These are phyloP conservation scores for Chlamydomonas reinhardtii DNA, from an alignment of 163 green algal species.

Conservation along the genomic window DNA sequence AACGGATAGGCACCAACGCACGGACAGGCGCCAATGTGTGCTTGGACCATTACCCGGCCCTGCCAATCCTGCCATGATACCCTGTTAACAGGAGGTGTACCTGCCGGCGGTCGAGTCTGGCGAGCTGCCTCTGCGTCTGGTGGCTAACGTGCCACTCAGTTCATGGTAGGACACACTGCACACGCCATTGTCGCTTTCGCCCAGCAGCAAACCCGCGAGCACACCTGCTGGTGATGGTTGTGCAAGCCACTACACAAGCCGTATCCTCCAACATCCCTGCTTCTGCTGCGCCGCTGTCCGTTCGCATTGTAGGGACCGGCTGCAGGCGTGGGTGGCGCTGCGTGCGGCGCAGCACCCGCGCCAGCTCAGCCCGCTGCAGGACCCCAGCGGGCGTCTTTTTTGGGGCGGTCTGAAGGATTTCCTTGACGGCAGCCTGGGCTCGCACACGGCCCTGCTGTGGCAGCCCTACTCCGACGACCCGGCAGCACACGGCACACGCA, in stretches of 20 bases:
- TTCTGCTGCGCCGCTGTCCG: too few relatives aligned
- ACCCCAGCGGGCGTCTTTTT: slow-evolving; percentile 59
- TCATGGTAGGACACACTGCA: slow-evolving; percentile 53
- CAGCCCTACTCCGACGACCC: slow-evolving; percentile 60
- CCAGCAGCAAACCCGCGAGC: too few relatives aligned
- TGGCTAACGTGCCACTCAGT: slow-evolving; percentile 66
- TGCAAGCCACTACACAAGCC: too few relatives aligned
- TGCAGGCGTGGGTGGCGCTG: slow-evolving; percentile 55
- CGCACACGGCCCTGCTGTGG: slow-evolving; percentile 78
- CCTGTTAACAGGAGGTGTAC: slow-evolving; percentile 69
- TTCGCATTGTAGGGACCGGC: slow-evolving; percentile 50
- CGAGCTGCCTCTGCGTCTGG: slow-evolving; percentile 68
- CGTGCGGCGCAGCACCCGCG: slow-evolving; percentile 56
- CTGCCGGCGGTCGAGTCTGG: slow-evolving; percentile 60
- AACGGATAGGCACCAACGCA: too few relatives aligned
- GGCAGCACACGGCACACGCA: not conserved
- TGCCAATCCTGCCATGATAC: too few relatives aligned
- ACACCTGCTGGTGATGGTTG: too few relatives aligned
- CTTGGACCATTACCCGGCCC: too few relatives aligned
- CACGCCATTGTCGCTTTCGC: too few relatives aligned
- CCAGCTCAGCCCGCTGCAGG: too few relatives aligned
- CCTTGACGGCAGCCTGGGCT: slow-evolving; percentile 80
- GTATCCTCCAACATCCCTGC: too few relatives aligned
- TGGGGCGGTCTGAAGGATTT: slow-evolving; percentile 87
- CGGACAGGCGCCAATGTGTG: too few relatives aligned